Evolutionary conservation across 805 yeast genomes (phyloP), one percentile per base, ranked within the genome.

Genomic region (Clavispora phyllophila): DNA sequence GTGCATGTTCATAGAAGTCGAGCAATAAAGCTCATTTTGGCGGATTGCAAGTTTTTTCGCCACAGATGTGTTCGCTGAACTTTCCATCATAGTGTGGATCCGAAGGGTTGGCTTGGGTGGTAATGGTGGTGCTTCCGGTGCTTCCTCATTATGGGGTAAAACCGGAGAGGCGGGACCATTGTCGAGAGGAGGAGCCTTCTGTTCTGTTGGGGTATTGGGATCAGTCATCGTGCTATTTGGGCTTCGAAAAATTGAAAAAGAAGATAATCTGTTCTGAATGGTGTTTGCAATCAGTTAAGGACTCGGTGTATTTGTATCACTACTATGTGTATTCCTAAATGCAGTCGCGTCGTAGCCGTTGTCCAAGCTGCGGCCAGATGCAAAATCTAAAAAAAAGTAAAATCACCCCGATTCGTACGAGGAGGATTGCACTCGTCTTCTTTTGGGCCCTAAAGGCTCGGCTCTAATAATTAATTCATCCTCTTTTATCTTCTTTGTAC

Each of bases 31-130:
- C 23, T 48, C 55, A 18, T 40, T 39, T 31, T 50, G 52, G 22
- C 54, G 42, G 23, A 40, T 35, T 24, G 42, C 25, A 13, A 51
- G 42, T 10, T 45, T 44, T 7, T 45, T 37, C 2, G 51, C 46
- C 33, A 39, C 38, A 15, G 48, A 36, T 5, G 48, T 23, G 13
- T 33, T 32, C 44, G 40, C 18, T 3, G 36, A 20, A 17, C 19
- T n/a, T 33, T 9, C 36, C 5, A 17, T 9, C 20, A 29, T 19
- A n/a, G 33, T 29, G 20, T 29, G 19, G 12, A 29, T 29, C 13
- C 33, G 33, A 29, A 29, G 33, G 19, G 19, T 29, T 7, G 33
- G 20, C 27, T 37, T 37, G 12, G 48, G 44, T n/a, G 53, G 53
- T 22, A 49, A 39, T 13, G 42, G 43, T 2, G 49, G 49, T 12